These are phyloP conservation scores for Licmophora abbreviata DNA, from an alignment of 108 stramenopile genomes.

Conservation along the genomic window DNA sequence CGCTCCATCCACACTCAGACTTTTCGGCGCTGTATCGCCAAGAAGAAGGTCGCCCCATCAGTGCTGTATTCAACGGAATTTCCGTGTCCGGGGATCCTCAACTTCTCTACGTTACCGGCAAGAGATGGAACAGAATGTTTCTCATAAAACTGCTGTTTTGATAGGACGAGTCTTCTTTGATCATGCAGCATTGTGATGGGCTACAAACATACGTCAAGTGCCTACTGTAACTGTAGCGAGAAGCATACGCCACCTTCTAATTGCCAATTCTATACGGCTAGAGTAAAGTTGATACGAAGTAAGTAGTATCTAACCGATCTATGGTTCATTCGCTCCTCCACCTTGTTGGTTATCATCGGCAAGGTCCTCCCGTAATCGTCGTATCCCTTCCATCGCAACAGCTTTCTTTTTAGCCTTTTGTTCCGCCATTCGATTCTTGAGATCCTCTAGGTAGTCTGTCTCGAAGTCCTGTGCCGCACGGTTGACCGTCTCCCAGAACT, in stretches of 20 bases:
- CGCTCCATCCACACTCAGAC: constrained; percentile 23
- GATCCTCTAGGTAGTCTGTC: constrained; percentile 81
- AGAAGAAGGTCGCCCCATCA: constrained; percentile 8
- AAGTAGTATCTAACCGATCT: too few species aligned
- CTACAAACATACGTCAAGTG: too few species aligned
- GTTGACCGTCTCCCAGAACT: constrained; percentile 79
- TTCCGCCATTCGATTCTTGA: constrained; percentile 77
- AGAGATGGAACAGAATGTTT: background rate
- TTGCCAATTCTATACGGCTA: too few species aligned
- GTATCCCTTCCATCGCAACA: constrained; percentile 35
- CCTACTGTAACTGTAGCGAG: too few species aligned
- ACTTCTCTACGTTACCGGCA: constrained; percentile 51
- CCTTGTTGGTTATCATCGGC: constrained; percentile 2
- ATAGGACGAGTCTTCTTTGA: too few species aligned
- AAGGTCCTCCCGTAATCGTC: constrained; percentile 53
- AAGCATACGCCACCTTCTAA: too few species aligned
- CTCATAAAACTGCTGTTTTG: background rate
- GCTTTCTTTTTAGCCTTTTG: constrained; percentile 62
- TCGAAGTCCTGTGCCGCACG: constrained; percentile 77
- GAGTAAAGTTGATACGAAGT: too few species aligned
- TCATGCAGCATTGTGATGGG: too few species aligned
- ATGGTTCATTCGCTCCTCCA: too few species aligned
- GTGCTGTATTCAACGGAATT: constrained; percentile 76
- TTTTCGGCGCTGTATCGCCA: constrained; percentile 51
- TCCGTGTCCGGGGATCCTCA: constrained; percentile 60